Conservation (phyloP, 2,329 filamentous ascomycete species). For the Fusarium sp. region DNA sequence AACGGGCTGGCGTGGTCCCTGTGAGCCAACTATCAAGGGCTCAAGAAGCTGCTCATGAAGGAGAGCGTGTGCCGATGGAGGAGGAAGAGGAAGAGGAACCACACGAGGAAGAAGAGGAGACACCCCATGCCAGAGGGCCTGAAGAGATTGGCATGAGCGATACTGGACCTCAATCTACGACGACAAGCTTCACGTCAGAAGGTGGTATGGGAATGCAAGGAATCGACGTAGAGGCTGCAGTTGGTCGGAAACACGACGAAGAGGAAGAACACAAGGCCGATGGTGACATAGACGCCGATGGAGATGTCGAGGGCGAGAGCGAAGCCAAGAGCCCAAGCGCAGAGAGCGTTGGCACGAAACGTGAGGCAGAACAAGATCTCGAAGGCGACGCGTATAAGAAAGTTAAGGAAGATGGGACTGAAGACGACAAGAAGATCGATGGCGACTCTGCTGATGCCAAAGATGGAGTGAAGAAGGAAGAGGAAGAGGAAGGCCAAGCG, state of each 20-base stretch:
- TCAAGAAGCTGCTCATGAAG: slow-evolving; percentile 53
- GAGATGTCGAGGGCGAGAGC: slow-evolving; percentile 46
- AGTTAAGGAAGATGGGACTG: slow-evolving; percentile 60
- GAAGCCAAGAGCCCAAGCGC: slow-evolving; percentile 51
- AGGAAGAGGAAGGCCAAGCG: slow-evolving; percentile 25
- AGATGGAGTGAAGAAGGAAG: slow-evolving; percentile 7
- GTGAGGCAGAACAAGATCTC: slow-evolving; percentile 67
- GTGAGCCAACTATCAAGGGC: slow-evolving; percentile 70
- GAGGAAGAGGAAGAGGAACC: slow-evolving; percentile 53
- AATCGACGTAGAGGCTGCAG: slow-evolving; percentile 73
- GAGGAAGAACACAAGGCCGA: slow-evolving; percentile 45
- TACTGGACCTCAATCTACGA: slow-evolving; percentile 78
- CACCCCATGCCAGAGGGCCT: slow-evolving; percentile 87
- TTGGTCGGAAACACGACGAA: slow-evolving; percentile 65
- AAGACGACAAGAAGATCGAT: slow-evolving; percentile 57
- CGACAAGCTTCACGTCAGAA: slow-evolving; percentile 58
- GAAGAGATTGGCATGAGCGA: slow-evolving; percentile 89
- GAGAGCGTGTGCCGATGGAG: slow-evolving; percentile 47
- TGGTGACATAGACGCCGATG: slow-evolving; percentile 25
- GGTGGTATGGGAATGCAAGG: slow-evolving; percentile 65
- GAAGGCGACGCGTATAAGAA: slow-evolving; percentile 63
- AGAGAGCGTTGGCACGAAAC: slow-evolving; percentile 64
- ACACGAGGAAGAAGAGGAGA: slow-evolving; percentile 67
- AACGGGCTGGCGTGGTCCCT: slow-evolving; percentile 84
- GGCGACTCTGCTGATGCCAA: slow-evolving; percentile 20